Conservation (phyloP, 345 rosid species). For the Eucalyptus tenuipes region DNA sequence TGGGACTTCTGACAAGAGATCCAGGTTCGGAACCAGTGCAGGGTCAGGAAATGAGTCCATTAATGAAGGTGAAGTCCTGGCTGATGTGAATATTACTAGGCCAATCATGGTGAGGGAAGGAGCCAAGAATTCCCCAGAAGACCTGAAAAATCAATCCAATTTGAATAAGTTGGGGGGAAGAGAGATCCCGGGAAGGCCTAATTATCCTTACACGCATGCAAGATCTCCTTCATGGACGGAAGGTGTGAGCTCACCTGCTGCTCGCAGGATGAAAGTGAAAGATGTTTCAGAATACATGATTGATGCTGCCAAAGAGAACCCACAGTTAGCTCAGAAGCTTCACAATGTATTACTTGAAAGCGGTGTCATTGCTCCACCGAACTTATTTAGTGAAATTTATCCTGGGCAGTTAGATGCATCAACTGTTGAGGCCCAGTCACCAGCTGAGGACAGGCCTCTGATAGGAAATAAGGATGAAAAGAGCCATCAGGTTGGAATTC, state of each 20-base stretch:
- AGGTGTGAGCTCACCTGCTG: constrained; percentile 90
- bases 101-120: constrained; percentile 16
- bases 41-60: constrained; percentile 25
- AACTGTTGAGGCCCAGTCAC: not conserved
- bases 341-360: constrained; percentile 91
- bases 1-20: constrained; percentile 41
- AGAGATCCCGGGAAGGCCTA: constrained; percentile 31
- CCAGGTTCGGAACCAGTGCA: constrained; percentile 19
- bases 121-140: constrained; percentile 11
- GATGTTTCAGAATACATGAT: constrained; percentile 92
- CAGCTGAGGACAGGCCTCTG: constrained; percentile 21
- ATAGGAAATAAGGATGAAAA: constrained; percentile 24
- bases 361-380: constrained; percentile 84
- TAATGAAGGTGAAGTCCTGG: constrained; percentile 16
- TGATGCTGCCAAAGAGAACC: constrained; percentile 95
- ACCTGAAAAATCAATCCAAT: constrained; percentile 9
- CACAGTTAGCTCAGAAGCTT: constrained; percentile 81
- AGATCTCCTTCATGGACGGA: constrained; percentile 97
- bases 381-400: constrained; percentile 61
- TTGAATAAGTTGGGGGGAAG: constrained; percentile 11
- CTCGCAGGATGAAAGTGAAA: constrained; percentile 77
- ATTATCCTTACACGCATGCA: constrained; percentile 40
- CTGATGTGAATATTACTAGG: constrained; percentile 1
- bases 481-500: constrained; percentile 14
- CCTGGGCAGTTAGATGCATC: constrained; percentile 31